phyloP scores from a whole-genome alignment of 225 moss, liverwort and hornwort species.

The Marchantia polymorpha region DNA sequence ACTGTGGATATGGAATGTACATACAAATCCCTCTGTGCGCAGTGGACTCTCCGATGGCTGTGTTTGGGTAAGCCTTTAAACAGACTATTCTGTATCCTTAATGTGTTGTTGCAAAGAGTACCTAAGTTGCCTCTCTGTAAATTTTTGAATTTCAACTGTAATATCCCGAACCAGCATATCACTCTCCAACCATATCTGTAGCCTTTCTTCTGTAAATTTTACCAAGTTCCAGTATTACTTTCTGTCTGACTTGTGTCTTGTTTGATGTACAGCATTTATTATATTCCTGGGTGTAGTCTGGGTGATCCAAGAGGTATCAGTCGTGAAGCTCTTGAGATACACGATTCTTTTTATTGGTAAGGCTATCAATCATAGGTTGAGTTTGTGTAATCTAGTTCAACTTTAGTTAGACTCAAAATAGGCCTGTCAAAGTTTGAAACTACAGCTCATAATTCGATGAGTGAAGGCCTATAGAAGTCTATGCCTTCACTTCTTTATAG shows the following conservation, averaged over 20 bases:
- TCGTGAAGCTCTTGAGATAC: slow-evolving; percentile 72
- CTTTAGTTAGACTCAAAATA: no score
- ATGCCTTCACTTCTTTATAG: no score
- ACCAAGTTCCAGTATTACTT: no score
- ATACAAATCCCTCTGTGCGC: slow-evolving; percentile 8
- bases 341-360: slow-evolving; percentile 87
- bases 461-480: no score
- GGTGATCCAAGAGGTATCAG: slow-evolving; percentile 70
- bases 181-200: not conserved
- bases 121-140: not conserved
- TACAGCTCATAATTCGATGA: no score
- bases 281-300: slow-evolving; percentile 63
- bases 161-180: not conserved
- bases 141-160: not conserved
- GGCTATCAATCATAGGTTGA: not conserved
- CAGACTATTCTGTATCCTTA: not conserved
- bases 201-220: no score
- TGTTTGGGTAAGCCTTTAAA: slow-evolving; percentile 64
- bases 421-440: no score
- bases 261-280: slow-evolving; percentile 57
- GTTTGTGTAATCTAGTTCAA: no score
- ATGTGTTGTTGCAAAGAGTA: not conserved
- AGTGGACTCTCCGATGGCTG: slow-evolving; percentile 92
- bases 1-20: not conserved
- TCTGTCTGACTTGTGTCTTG: not conserved